These are phyloP conservation scores for Elsinoe australis DNA, from an alignment of 2,329 filamentous ascomycete species.

Conservation along the genomic window DNA sequence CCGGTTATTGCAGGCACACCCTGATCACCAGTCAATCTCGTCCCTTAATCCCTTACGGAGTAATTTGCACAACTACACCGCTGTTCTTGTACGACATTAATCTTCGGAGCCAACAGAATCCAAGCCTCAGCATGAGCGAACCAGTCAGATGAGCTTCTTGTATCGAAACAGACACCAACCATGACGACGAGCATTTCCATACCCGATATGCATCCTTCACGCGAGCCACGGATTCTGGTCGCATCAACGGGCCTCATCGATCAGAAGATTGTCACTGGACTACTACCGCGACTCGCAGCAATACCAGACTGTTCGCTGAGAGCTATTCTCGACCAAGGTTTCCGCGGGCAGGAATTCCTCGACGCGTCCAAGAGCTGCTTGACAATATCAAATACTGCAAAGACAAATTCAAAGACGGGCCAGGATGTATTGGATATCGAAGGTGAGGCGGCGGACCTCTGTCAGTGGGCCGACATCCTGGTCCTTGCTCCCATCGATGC, in stretches of 20 bases:
- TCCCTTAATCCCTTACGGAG: too few species aligned
- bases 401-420: conserved; percentile 20
- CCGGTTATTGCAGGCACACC: conserved; percentile 8
- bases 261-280: conserved; percentile 25
- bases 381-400: conserved; percentile 27
- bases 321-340: conserved; percentile 30
- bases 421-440: conserved; percentile 28
- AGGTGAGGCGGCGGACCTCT: conserved; percentile 54
- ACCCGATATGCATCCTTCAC: conserved; percentile 15
- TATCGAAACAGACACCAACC: neutral
- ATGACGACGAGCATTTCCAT: conserved; percentile 14
- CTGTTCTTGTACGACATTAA: conserved; percentile 1
- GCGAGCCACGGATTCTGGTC: conserved; percentile 30
- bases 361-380: conserved; percentile 28
- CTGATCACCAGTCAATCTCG: too few species aligned
- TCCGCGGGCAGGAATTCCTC: conserved; percentile 29
- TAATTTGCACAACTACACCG: neutral
- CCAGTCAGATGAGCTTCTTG: neutral
- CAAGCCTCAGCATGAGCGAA: neutral
- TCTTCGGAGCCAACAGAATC: neutral
- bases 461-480: conserved; percentile 81
- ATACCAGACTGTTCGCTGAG: conserved; percentile 30
- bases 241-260: conserved; percentile 31
- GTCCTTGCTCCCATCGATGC: conserved; percentile 80
- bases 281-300: conserved; percentile 29